phyloP scores from a whole-genome alignment of 2,329 filamentous ascomycete genomes.

The Trichoderma harzianum region DNA sequence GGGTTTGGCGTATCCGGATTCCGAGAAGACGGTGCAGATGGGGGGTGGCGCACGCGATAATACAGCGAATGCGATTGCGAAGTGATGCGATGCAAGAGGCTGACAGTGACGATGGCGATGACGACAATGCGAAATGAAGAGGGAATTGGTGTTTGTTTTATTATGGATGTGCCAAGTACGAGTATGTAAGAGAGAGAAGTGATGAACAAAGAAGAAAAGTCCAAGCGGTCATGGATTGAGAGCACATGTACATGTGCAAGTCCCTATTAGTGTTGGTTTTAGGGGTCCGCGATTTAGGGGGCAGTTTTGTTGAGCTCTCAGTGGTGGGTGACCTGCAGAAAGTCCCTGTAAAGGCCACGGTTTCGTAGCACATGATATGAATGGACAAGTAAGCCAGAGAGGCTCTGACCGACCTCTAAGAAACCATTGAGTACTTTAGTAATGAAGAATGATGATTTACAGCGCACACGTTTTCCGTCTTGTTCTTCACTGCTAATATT shows the following conservation, averaged over 20 bases:
- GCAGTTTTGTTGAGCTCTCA: constrained; percentile 5
- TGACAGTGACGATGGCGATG: background rate
- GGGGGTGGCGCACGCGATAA: background rate
- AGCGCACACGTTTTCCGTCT: background rate
- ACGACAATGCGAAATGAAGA: background rate
- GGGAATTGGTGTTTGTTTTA: background rate
- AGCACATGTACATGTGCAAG: constrained; percentile 2
- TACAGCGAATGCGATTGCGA: background rate
- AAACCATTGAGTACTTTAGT: too few species aligned
- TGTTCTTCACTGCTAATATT: background rate
- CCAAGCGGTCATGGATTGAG: background rate
- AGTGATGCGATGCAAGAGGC: background rate
- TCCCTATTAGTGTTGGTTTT: background rate
- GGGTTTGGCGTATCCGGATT: constrained; percentile 12
- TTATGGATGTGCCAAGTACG: background rate
- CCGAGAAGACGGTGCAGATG: background rate
- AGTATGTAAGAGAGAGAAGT: background rate
- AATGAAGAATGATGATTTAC: background rate
- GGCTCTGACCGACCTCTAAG: too few species aligned
- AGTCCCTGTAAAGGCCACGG: background rate
- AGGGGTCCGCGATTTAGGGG: constrained; percentile 6
- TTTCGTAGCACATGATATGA: background rate
- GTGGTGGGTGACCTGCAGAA: constrained; percentile 1
- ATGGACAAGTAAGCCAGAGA: background rate
- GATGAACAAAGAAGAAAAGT: background rate